Evolutionary conservation across 345 rosid genomes (phyloP).

Genomic region (Theobroma cacao): DNA sequence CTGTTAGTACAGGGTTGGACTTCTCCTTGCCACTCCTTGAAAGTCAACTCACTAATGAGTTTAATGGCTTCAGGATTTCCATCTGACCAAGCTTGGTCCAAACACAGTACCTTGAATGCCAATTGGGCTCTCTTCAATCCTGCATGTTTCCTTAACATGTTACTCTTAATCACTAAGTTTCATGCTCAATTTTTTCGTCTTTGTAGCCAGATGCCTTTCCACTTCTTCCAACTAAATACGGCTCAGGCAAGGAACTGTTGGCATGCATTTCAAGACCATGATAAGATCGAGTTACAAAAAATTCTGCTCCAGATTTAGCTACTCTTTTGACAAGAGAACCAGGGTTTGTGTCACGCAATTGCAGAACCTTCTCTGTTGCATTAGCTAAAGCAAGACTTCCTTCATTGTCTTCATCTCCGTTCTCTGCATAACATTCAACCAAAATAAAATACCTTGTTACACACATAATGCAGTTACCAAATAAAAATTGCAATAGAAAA

Average conservation of each 20-base stretch:
- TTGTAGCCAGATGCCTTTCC: constrained; percentile 71
- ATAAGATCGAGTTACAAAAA: constrained; percentile 58
- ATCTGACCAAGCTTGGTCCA: background rate
- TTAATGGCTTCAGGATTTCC: background rate
- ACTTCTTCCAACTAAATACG: constrained; percentile 61
- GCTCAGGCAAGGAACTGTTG: constrained; percentile 47
- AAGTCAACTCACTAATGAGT: background rate
- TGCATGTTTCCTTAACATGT: background rate
- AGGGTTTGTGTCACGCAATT: constrained; percentile 44
- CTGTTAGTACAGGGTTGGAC: background rate
- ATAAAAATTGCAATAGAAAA: background rate
- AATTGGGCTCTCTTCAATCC: background rate
- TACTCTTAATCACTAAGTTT: background rate
- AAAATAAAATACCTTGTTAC: background rate
- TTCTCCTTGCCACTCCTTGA: background rate
- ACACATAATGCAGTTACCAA: background rate
- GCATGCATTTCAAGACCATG: constrained; percentile 66
- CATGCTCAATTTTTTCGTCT: constrained; percentile 39
- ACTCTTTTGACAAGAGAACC: constrained; percentile 44
- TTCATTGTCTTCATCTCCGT: constrained; percentile 31
- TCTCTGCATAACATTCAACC: constrained; percentile 27
- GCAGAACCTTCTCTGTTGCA: constrained; percentile 63
- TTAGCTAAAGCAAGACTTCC: constrained; percentile 62
- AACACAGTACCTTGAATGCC: background rate
- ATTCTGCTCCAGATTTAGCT: constrained; percentile 79